Evolutionary conservation across 1,284 basidiomycete genomes (phyloP), one percentile per base, ranked within the genome.

Genomic region (Austroboletus niveus): DNA sequence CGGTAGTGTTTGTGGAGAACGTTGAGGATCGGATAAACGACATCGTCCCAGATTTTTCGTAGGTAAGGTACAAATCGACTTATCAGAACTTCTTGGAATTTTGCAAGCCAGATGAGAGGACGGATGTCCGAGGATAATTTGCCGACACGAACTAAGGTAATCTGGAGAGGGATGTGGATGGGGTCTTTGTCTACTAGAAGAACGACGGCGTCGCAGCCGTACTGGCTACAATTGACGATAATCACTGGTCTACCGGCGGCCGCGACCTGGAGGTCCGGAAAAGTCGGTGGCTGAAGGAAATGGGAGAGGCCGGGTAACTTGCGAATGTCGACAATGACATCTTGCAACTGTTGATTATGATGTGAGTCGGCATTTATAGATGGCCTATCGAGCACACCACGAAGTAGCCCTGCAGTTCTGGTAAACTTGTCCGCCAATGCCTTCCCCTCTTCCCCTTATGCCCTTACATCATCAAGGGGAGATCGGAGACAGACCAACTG

Each of bases 201-300:
- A 31, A 65, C 63, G 24, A 66, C 31, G 15, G 56, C 62, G 51
- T 40, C 39, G 39, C 39, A 40, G 20, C 30, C 17, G 17, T 47
- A 45, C 4, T 32, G 8, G 41, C 52, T 43, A 1, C 49, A 44
- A 24, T 53, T 53, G 10, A 46, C 45, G 34, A 69, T 44, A 35
- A 72, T 60, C 15, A 72, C 62, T 0, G 71, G 69, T 2, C 70
- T 69, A 12, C 60, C 60, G 5, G 42, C 46, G 8, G 66, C 60
- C 8, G 60, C 66, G 11, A 10, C 9, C 11, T n/a, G 52, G 17
- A 42, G 27, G 34, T 30, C 24, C 7, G 40, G 14, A 24, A 42
- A 42, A 12, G 12, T 22, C 24, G 15, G 24, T 4, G 27, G 40
- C 7, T 42, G 40, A 8, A 42, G 40, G 14, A 42, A 29, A 42